Evolutionary conservation across 345 rosid species (phyloP).

Genomic region (Stellera chamaejasme): DNA sequence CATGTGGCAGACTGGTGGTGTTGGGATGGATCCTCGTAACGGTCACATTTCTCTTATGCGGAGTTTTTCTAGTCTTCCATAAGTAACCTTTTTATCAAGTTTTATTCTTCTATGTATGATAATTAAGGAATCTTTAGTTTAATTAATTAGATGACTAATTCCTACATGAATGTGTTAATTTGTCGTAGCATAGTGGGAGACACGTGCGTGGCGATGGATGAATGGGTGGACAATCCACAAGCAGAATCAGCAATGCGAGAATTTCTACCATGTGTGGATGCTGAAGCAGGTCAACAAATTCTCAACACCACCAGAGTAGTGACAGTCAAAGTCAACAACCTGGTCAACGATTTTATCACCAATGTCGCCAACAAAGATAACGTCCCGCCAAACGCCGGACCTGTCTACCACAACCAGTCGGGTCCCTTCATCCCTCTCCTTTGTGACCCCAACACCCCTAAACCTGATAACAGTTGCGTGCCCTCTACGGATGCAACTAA

Average conservation of each 20-base stretch:
- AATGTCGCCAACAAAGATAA: conserved; percentile 38
- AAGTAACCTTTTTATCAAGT: conserved; percentile 24
- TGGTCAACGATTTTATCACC: conserved; percentile 34
- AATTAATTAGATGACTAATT: neutral
- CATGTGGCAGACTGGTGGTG: conserved; percentile 29
- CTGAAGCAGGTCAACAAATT: conserved; percentile 40
- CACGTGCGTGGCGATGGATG: conserved; percentile 73
- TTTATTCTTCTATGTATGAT: too few species aligned
- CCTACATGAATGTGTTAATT: neutral
- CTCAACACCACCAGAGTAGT: conserved; percentile 32
- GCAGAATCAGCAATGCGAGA: conserved; percentile 57
- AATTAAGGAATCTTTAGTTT: too few species aligned
- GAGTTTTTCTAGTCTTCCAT: conserved; percentile 45
- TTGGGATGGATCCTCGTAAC: conserved; percentile 52
- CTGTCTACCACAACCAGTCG: conserved; percentile 57
- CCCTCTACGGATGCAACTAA: conserved; percentile 38
- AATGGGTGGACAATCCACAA: conserved; percentile 70
- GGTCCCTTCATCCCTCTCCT: conserved; percentile 57
- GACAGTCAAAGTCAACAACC: conserved; percentile 25
- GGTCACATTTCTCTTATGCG: conserved; percentile 31
- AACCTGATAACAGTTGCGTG: conserved; percentile 27
- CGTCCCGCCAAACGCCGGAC: conserved; percentile 25
- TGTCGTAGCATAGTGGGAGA: conserved; percentile 46
- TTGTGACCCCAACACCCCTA: conserved; percentile 45
- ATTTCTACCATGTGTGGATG: conserved; percentile 61